A percentile compares a stretch with the other conserved stretches of the same genome.
Evolutionary conservation across 495 filamentous ascomycete species (phyloP).

Genomic region (Recurvomyces mirabilis): DNA sequence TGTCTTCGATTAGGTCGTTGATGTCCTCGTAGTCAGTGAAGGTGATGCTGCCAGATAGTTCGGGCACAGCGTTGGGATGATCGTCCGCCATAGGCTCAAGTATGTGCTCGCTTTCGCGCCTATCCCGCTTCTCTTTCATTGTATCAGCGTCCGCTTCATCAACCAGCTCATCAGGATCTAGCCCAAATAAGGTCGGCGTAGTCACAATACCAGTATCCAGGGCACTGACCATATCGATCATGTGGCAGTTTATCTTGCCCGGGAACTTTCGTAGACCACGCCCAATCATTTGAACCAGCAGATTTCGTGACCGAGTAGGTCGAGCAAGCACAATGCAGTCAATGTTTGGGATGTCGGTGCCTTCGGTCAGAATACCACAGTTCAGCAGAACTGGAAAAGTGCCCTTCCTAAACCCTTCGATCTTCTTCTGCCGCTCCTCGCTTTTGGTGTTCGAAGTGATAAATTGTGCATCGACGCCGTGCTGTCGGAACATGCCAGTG

Average conservation of each 20-base stretch:
- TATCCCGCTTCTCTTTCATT: conserved; percentile 42
- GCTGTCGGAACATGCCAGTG: conserved; percentile 59
- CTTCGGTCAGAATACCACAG: conserved; percentile 93
- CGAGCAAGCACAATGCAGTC: conserved; percentile 85
- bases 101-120: conserved; percentile 26
- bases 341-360: conserved; percentile 93
- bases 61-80: background rate
- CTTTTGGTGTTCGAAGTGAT: conserved; percentile 69
- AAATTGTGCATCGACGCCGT: conserved; percentile 72
- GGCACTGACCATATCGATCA: conserved; percentile 91
- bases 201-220: conserved; percentile 73
- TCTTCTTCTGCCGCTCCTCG: conserved; percentile 47
- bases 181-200: conserved; percentile 83
- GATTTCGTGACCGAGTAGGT: conserved; percentile 79
- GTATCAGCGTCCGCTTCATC: conserved; percentile 46
- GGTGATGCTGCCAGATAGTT: conserved; percentile 33
- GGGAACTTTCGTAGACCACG: conserved; percentile 74
- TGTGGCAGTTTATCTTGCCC: conserved; percentile 78
- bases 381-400: conserved; percentile 85
- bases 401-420: conserved; percentile 63
- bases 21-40: conserved; percentile 88
- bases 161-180: conserved; percentile 75
- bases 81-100: conserved; percentile 4
- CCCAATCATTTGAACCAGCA: conserved; percentile 96
- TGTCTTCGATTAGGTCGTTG: conserved; percentile 77